Conservation (phyloP, 371 early-diverging fungal genomes). For the Dinochytrium kinnereticum region DNA sequence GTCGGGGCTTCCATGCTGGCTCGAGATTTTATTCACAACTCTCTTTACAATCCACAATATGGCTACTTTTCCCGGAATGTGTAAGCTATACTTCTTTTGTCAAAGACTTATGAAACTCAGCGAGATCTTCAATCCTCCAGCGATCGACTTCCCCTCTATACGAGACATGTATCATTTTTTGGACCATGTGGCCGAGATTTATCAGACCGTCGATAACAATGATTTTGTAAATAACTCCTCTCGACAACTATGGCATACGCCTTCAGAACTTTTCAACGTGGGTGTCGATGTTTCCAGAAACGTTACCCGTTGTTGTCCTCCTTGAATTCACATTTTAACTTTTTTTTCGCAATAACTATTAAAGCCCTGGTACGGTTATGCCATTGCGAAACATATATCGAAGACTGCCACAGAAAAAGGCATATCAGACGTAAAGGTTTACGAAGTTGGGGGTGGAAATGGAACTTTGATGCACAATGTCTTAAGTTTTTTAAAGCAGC, state of each 20-base stretch:
- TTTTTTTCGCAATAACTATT: not conserved
- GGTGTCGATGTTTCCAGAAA: not conserved
- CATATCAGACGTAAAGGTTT: constrained; percentile 73
- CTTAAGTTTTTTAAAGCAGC: constrained; percentile 79
- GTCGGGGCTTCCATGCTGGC: constrained; percentile 28
- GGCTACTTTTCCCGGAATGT: constrained; percentile 97
- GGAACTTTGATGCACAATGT: constrained; percentile 94
- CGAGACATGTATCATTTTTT: constrained; percentile 83
- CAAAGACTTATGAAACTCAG: constrained; percentile 21
- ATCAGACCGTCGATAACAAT: constrained; percentile 78
- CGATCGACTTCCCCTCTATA: constrained; percentile 65
- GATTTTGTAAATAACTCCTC: constrained; percentile 57
- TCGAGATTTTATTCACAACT: constrained; percentile 92
- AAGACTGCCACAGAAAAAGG: constrained; percentile 70
- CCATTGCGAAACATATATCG: constrained; percentile 90
- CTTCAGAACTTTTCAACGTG: constrained; percentile 94
- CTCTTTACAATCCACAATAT: constrained; percentile 94
- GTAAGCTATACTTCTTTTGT: constrained; percentile 64
- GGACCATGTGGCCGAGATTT: constrained; percentile 76
- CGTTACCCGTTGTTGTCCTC: too few relatives aligned
- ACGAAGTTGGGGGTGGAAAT: constrained; percentile 97
- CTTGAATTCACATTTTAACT: not conserved
- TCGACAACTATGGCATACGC: constrained; percentile 96
- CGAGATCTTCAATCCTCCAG: constrained; percentile 39
- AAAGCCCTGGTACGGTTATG: constrained; percentile 62